These are phyloP conservation scores for Phytophthora sp. DNA, from an alignment of 352 stramenopile genomes.

Conservation along the genomic window DNA sequence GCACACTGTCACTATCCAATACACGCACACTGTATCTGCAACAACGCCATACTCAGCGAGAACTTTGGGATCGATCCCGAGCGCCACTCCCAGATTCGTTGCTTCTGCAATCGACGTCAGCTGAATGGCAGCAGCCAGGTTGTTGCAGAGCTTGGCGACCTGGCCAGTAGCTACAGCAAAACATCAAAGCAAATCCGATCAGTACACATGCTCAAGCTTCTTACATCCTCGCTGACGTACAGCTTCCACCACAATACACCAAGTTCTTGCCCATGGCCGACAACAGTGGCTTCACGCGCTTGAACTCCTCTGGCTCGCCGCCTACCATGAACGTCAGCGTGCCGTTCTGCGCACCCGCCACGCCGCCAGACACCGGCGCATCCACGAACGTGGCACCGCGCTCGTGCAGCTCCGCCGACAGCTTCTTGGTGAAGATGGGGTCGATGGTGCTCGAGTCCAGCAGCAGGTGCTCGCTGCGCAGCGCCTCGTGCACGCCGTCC, in stretches of 20 bases:
- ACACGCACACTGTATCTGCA: too few species aligned
- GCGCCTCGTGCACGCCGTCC: constrained; percentile 72
- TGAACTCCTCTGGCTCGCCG: constrained; percentile 63
- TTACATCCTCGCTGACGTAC: too few species aligned
- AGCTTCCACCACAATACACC: constrained; percentile 92
- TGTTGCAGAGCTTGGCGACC: constrained; percentile 96
- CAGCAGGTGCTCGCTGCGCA: constrained; percentile 84
- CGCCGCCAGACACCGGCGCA: constrained; percentile 96
- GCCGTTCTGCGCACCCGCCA: constrained; percentile 94
- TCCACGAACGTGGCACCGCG: constrained; percentile 88
- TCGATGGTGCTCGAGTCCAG: constrained; percentile 97
- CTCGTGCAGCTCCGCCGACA: constrained; percentile 72
- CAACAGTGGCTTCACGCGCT: constrained; percentile 83
- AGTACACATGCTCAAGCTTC: too few species aligned
- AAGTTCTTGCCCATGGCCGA: constrained; percentile 95
- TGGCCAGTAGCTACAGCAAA: constrained; percentile 48
- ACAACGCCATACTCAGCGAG: constrained; percentile 69
- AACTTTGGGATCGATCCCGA: constrained; percentile 93
- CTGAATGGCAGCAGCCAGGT: constrained; percentile 94
- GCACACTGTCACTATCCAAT: too few species aligned
- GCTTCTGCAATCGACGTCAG: constrained; percentile 95
- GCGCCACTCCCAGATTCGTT: constrained; percentile 93
- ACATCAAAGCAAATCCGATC: not conserved
- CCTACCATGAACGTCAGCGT: constrained; percentile 99
- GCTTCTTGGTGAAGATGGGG: constrained; percentile 90